These are phyloP conservation scores for Paramecium pentaurelia DNA, from an alignment of 73 alveolate genomes.

Conservation along the genomic window DNA sequence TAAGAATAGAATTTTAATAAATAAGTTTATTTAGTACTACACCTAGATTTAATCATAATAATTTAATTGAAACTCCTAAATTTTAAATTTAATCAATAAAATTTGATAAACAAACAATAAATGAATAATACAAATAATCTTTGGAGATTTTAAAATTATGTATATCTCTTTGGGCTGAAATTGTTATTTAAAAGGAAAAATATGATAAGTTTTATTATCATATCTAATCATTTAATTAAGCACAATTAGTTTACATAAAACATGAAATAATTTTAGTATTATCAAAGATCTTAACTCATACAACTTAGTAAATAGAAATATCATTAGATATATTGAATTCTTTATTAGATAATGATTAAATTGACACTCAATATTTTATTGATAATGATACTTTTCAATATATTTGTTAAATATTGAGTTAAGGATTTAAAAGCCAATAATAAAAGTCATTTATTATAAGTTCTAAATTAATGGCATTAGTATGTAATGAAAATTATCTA, in stretches of 20 bases:
- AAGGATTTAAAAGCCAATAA: not conserved
- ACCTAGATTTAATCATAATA: not conserved
- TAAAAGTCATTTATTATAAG: not conserved
- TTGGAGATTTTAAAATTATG: not conserved
- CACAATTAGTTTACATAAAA: not conserved
- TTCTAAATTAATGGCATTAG: not conserved
- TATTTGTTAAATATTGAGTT: not conserved
- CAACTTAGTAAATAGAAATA: not conserved
- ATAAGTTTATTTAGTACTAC: not conserved
- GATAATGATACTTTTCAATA: not conserved
- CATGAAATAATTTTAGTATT: not conserved
- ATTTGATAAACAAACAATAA: not conserved
- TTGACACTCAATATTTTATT: not conserved
- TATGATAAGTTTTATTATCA: not conserved
- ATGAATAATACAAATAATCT: not conserved
- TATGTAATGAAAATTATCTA: not conserved
- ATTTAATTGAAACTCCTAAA: conserved; percentile 14
- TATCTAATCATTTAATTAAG: not conserved
- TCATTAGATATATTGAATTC: not conserved
- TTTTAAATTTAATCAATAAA: not conserved
- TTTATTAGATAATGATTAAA: not conserved
- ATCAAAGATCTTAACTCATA: not conserved
- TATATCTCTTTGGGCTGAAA: not conserved
- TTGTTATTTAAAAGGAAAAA: not conserved
- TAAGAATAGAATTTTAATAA: not conserved